Conservation (phyloP, 768 basidiomycete species). For the Nevesoporus exiguus region DNA sequence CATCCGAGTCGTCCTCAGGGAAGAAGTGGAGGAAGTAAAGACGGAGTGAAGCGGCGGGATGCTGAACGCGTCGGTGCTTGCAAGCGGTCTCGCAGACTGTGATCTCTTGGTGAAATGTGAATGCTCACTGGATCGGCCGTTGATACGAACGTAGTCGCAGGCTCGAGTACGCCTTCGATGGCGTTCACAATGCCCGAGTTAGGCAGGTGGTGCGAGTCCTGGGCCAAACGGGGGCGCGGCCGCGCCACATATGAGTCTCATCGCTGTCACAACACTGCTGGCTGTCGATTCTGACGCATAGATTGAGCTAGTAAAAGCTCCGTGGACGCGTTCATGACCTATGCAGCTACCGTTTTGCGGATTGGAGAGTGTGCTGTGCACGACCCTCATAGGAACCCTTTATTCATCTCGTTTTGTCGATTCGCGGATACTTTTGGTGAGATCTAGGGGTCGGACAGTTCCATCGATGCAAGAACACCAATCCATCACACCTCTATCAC, state of each 20-base stretch:
- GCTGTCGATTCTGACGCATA: constrained; percentile 72
- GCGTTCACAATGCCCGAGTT: constrained; percentile 64
- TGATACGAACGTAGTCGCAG: constrained; percentile 31
- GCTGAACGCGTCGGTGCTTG: constrained; percentile 31
- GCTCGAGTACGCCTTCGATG: constrained; percentile 44
- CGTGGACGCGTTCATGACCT: constrained; percentile 79
- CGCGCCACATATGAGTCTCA: constrained; percentile 50
- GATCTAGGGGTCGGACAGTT: neutral
- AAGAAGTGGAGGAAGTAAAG: constrained; percentile 73
- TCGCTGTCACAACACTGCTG: constrained; percentile 67
- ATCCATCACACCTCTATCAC: no score
- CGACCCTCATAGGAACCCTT: constrained; percentile 40
- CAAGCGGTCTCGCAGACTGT: constrained; percentile 39
- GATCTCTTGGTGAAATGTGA: constrained; percentile 46
- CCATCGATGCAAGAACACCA: neutral
- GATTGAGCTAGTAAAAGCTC: constrained; percentile 76
- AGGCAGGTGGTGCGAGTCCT: constrained; percentile 26
- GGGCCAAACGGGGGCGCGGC: constrained; percentile 31
- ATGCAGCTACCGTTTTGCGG: constrained; percentile 80
- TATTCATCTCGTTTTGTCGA: neutral
- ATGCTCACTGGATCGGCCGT: constrained; percentile 50
- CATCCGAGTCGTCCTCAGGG: constrained; percentile 63
- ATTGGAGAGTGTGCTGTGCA: constrained; percentile 75
- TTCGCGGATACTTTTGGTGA: neutral
- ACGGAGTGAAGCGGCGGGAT: constrained; percentile 39